phyloP scores from a whole-genome alignment of 2,329 filamentous ascomycete genomes.

The Colletotrichum cordylinicola region DNA sequence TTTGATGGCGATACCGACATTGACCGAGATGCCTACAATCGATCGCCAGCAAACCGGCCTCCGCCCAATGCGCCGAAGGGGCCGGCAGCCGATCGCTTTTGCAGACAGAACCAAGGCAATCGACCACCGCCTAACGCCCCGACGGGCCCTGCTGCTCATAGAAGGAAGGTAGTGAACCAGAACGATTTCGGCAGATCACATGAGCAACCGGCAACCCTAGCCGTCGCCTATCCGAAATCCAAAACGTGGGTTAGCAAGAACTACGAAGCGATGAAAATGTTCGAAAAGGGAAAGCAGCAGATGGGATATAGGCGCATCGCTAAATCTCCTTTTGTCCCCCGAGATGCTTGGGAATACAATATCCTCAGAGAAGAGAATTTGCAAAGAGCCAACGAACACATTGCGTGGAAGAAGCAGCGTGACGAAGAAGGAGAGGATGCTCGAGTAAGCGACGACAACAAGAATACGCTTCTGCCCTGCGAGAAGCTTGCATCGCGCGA shows the following conservation, averaged over 20 bases:
- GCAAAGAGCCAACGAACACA: not conserved
- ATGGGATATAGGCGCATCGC: slow-evolving; percentile 39
- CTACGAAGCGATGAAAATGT: slow-evolving; percentile 34
- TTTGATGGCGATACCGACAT: not conserved
- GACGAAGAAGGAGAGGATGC: not conserved
- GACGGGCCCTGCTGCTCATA: not conserved
- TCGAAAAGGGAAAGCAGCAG: slow-evolving; percentile 40
- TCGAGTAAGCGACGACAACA: not conserved
- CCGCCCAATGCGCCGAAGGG: not conserved
- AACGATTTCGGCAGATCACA: not conserved
- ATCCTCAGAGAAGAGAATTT: not conserved
- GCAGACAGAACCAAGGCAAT: not conserved
- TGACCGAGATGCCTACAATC: not conserved
- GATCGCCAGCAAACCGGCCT: not conserved
- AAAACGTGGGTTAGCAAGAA: slow-evolving; percentile 43
- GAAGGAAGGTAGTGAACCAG: not conserved
- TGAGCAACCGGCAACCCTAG: slow-evolving; percentile 25
- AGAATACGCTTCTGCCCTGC: not conserved
- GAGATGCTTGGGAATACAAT: not conserved
- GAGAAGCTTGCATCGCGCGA: not conserved
- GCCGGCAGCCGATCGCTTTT: not conserved
- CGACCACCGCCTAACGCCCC: slow-evolving; percentile 24
- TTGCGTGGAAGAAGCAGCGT: not conserved
- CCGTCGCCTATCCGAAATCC: slow-evolving; percentile 41
- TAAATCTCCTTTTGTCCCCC: slow-evolving; percentile 42